Evolutionary conservation across 495 filamentous ascomycete species (phyloP), one percentile per base, ranked within the genome.

Genomic region (Monascus purpureus): DNA sequence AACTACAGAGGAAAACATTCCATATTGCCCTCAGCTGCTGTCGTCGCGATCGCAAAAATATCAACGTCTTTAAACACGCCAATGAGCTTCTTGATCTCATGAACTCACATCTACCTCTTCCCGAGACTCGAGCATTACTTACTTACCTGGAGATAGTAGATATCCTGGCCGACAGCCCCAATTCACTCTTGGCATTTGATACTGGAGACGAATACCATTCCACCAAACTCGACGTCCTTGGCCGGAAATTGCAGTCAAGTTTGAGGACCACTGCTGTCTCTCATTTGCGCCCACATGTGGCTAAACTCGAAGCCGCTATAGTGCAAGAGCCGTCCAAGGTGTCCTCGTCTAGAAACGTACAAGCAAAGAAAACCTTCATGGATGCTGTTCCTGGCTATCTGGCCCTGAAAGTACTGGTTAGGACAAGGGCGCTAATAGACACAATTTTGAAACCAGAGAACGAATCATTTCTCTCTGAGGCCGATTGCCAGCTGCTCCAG

Each of bases 11-110:
- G 3, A 68, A 70, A 28, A 72, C 70, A 12, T 82, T 88, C 55
- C 71, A 73, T 29, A 70, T 83, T 23, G 83, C 76, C 17, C 67
- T 93, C 47, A 63, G 58, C 24, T 56, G 63, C 25, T 93, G 84
- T 47, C 56, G 61, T 13, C 63, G 77, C 25, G 82, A 93, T 57
- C 70, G 67, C 36, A 67, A 69, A 15, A 93, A 92, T 52, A 46
- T 41, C n/a, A 63, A 70, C 23, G 65, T 71, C 8, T 62, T 84
- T 33, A 26, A 43, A 0, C 52, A 73, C 41, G 75, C 77, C 0
- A 64, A 62, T 25, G 58, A 60, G 32, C 49, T 85, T 4, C 48
- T 85, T 8, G 44, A 65, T 2, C 38, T 69, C 13, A 80, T 85
- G 75, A 35, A 49, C 13, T 19, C 43, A 23, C 13, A 37, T 12